Evolutionary conservation across 2,329 filamentous ascomycete species (phyloP), one percentile per base, ranked within the genome.

Genomic region (Cladobotryum protrusum): DNA sequence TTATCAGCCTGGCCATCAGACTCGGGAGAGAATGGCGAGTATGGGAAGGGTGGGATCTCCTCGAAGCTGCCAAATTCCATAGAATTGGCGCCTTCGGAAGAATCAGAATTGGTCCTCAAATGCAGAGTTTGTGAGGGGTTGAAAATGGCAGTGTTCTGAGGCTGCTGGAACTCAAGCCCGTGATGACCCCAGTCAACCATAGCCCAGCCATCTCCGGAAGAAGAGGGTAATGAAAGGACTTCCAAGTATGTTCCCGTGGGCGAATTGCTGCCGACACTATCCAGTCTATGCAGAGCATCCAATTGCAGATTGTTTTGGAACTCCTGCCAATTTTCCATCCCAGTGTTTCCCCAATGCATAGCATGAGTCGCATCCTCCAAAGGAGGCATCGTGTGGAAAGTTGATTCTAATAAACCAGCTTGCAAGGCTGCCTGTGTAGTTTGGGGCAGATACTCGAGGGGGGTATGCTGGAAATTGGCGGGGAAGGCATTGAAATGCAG

Each of bases 81-180:
- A 63, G 85, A 73, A 66, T 78, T 75, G 67, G 81, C 68, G 59
- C 83, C 81, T 33, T 91, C 86, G 1, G 87, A 93, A 2, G 89
- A 93, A 61, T 95, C 89, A 4, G 91, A 96, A 60, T 86, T 84
- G 48, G 86, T 91, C 58, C 91, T 82, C 62, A 95, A 79, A 71
- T 96, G 92, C 46, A 97, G 74, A 1, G 90, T 95, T 71, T 96
- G 87, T 54, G 86, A 83, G 2, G 92, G 92, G 69, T 96, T 96
- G 75, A 95, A 95, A 62, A 96, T 91, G 57, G 87, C 84, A 37
- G 75, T 67, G 54, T 74, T 80, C 46, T 80, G 78, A 37, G 73
- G 65, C 51, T 75, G 72, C 45, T 69, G 65, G 52, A 70, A 69
- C 58, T 87, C 83, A 35, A 70, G 60, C 45, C 84, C 86, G 54